Evolutionary conservation across 331 rosid species (phyloP), one percentile per base, ranked within the genome.

Genomic region (Prunus yedoensis): DNA sequence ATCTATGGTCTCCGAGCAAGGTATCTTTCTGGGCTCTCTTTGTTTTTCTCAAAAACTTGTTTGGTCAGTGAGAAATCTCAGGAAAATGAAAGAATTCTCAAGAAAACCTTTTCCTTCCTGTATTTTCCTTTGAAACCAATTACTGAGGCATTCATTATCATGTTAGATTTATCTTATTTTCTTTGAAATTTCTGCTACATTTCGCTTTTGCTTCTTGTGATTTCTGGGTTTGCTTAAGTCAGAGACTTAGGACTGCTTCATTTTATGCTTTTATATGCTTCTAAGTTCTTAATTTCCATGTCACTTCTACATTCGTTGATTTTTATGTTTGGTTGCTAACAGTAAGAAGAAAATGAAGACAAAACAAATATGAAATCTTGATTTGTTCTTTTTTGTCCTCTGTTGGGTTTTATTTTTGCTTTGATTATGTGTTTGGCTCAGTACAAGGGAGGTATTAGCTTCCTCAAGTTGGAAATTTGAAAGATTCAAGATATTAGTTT

Each of bases 1-100:
- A 53, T 78, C 71, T 74, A 9, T 82, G 25, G 78, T 61, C 79
- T 53, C 41, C 45, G 35, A 32, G 73, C 74, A 85, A 81, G 89
- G 93, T 89, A 75, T 56, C 41, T 83, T 78, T 84, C 79, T 75
- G 28, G 71, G 78, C 27, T 78, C 69, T 73, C 58, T 72, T 16
- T 11, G 5, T 17, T 68, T 46, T 70, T 9, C 71, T 62, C 27
- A 4, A 30, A 35, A 68, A 57, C n/a, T 68, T 76, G 75, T 78
- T 75, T 83, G 69, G 69, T 47, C 73, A 20, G 21, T 41, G 47
- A 71, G 82, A 76, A 68, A 56, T 63, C 8, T 49, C 13, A 9
- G 45, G 61, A 70, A 70, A 49, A 50, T 3, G 11, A 58, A n/a
- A 46, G 30, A 62, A 56, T 54, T 76, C 58, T 57, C 8, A 3